Evolutionary conservation across 345 rosid species (phyloP).

Genomic region (Eucalyptus sp.): DNA sequence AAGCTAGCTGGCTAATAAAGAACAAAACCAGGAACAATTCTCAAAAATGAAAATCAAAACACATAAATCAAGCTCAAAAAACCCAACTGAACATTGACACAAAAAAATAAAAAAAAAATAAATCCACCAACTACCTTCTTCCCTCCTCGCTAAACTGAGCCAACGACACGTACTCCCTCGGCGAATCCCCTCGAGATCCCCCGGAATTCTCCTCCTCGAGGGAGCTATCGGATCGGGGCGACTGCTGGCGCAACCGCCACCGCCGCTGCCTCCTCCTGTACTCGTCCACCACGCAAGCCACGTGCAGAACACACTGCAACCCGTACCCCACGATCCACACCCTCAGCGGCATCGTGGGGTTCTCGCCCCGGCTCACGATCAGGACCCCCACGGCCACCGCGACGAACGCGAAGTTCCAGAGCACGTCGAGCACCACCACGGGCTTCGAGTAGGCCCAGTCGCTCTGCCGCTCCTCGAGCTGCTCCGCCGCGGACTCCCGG

Average conservation of each 20-base stretch:
- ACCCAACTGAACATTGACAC: not conserved
- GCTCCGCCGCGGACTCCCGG: constrained; percentile 93
- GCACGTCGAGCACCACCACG: constrained; percentile 66
- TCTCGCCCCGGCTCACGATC: constrained; percentile 51
- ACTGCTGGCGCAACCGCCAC: constrained; percentile 6
- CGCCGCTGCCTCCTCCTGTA: constrained; percentile 56
- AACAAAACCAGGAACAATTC: not conserved
- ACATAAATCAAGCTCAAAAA: not conserved
- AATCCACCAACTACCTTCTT: constrained; percentile 33
- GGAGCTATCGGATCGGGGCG: not conserved
- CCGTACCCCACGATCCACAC: constrained; percentile 80
- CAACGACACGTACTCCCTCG: constrained; percentile 45
- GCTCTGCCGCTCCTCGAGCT: constrained; percentile 94
- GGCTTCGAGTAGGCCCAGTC: constrained; percentile 99
- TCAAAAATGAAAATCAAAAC: not conserved
- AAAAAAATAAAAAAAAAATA: not conserved
- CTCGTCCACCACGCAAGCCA: constrained; percentile 76
- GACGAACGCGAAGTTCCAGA: constrained; percentile 85
- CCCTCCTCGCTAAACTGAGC: constrained; percentile 53
- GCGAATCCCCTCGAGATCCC: constrained; percentile 30
- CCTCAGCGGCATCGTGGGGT: constrained; percentile 66
- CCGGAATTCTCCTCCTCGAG: constrained; percentile 23
- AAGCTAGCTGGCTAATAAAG: not conserved
- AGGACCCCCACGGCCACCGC: constrained; percentile 55
- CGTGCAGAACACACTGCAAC: constrained; percentile 73